Evolutionary conservation across 1,284 basidiomycete genomes (phyloP).

Genomic region (Laetiporus sulphureus): DNA sequence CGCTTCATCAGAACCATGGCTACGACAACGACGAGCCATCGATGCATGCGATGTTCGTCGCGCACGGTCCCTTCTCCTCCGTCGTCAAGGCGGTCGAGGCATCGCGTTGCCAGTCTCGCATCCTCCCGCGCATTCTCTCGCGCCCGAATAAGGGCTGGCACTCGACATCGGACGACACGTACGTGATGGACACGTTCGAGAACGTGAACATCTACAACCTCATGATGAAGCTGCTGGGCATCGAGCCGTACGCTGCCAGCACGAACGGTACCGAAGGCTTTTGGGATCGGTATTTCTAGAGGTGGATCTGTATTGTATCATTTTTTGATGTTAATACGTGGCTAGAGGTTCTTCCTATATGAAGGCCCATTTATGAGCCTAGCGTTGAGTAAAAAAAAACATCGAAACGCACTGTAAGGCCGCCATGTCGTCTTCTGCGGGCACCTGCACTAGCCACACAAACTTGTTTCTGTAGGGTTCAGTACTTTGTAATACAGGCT

Average conservation of each 20-base stretch:
- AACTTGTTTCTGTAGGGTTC: too few relatives aligned
- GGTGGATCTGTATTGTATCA: background rate
- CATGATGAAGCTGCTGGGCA: conserved; percentile 67
- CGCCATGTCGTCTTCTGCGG: too few relatives aligned
- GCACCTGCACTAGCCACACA: too few relatives aligned
- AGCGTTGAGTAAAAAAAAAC: too few relatives aligned
- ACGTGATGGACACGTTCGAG: conserved; percentile 73
- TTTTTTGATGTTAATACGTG: background rate
- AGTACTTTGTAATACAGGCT: too few relatives aligned
- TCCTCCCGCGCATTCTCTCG: conserved; percentile 23
- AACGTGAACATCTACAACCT: conserved; percentile 86
- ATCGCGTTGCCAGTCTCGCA: conserved; percentile 16
- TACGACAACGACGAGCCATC: conserved; percentile 72
- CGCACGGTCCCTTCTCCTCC: conserved; percentile 78
- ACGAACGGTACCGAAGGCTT: conserved; percentile 78
- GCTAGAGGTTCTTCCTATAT: too few relatives aligned
- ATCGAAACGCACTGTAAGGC: too few relatives aligned
- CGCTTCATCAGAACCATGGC: conserved; percentile 74
- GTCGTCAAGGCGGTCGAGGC: conserved; percentile 53
- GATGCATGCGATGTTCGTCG: conserved; percentile 89
- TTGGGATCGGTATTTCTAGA: conserved; percentile 69
- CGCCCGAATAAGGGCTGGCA: conserved; percentile 55
- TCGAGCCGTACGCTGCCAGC: conserved; percentile 48
- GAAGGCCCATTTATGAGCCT: too few relatives aligned
- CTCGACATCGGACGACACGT: conserved; percentile 53